Base-by-base conservation (phyloP, 2,329 filamentous ascomycete genomes). In the Colletotrichum liaoningense region DNA sequence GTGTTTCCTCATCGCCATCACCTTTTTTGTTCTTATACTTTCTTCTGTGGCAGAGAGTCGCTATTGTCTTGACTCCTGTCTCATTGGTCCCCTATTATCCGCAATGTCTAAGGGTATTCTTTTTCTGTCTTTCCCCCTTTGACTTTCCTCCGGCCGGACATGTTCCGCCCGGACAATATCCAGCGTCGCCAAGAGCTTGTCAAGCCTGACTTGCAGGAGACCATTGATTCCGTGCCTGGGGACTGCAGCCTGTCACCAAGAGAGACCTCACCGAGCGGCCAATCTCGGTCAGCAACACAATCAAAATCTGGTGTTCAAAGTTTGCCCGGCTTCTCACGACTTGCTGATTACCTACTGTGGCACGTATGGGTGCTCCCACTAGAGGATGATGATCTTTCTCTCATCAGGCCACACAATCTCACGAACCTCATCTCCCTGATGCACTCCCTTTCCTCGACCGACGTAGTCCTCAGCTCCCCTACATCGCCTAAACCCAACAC, bases 201-300 rank as follows among this genome's bases (percentile, higher is more conserved):
- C 57, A 57, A 16, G 28, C 52, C 35, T 58, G 49, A 57, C 67
- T 57, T 42, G 69, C 69, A 71, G 14, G 11, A 67, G 46, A 57
- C 57, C n/a, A 67, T 72, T 55, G 49, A 63, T 42, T 46, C 24
- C 16, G 1, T 42, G 30, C 49, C 9, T 42, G 16, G 26, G 38
- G 11, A 19, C 3, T 11, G 11, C 24, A 16, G 42, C n/a, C 28
- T 22, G 11, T 28, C 49, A 5, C 5, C 22, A 16, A 14, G 16
- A 22, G 4, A 22, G n/a, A 33, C 24, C n/a, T 24, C 22, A 42
- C 49, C 30, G 4, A 11, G 28, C 22, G 52, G 14, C 22, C 54
- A 28, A 56, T 14, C 54, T 56, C 54, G 54, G 54, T 28, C 54
- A 14, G 22, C 12, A 22, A 14, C 11, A 28, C n/a, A 9, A 19